A percentile compares a stretch with the other conserved stretches of the same genome.
Evolutionary conservation across 306 rosid species (phyloP).

Genomic region (Sechiopsis laciniata): DNA sequence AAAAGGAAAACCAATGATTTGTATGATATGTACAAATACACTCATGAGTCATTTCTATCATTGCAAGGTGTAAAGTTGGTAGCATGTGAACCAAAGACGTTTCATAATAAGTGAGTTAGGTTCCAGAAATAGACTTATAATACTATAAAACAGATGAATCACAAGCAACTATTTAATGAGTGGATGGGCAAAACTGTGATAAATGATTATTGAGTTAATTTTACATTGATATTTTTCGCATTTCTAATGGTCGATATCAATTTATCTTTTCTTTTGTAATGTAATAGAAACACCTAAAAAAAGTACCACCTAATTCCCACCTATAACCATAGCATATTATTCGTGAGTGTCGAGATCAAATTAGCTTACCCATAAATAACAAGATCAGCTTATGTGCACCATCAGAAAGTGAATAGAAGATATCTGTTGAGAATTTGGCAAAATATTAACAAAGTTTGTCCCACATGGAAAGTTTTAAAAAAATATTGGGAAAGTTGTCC

Average conservation of each 20-base stretch:
- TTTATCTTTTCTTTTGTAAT: not conserved
- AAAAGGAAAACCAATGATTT: not conserved
- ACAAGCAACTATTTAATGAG: not conserved
- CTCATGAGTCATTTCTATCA: not conserved
- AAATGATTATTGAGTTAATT: not conserved
- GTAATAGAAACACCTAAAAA: no score
- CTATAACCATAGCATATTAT: no score
- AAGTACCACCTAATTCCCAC: no score
- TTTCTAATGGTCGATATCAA: not conserved
- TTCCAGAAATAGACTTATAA: slow-evolving; percentile 13
- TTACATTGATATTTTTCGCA: not conserved
- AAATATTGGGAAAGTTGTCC: no score
- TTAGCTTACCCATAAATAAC: no score
- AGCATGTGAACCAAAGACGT: slow-evolving; percentile 8
- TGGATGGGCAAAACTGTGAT: not conserved
- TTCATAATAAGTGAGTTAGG: slow-evolving; percentile 20
- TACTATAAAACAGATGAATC: not conserved
- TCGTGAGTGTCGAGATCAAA: no score
- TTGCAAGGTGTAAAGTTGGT: slow-evolving; percentile 15
- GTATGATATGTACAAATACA: not conserved
- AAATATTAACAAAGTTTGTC: no score
- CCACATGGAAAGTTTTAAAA: no score
- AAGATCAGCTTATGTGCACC: no score
- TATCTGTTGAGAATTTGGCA: no score
- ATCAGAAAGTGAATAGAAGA: not conserved